Evolutionary conservation across 768 basidiomycete species (phyloP).

Genomic region (Calocera viscosa): DNA sequence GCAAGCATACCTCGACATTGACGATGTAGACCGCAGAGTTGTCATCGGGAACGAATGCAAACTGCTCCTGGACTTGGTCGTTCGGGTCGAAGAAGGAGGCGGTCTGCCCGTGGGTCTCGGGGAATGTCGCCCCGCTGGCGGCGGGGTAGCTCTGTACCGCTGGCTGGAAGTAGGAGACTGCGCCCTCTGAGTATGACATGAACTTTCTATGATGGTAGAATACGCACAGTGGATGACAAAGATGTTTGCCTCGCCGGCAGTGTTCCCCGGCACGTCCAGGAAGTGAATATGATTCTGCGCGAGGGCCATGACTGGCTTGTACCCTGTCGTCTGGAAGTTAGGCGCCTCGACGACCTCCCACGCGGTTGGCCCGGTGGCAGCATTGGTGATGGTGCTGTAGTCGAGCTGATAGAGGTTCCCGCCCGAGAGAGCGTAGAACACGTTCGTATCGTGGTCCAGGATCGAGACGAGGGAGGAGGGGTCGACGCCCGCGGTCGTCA

Average conservation of each 20-base stretch:
- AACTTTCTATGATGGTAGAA: background rate
- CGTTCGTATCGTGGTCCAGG: slow-evolving; percentile 89
- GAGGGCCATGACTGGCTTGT: slow-evolving; percentile 63
- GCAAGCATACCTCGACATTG: slow-evolving; percentile 44
- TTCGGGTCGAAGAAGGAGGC: slow-evolving; percentile 52
- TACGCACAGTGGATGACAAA: slow-evolving; percentile 78
- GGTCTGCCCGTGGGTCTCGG: slow-evolving; percentile 53
- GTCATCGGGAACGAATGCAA: slow-evolving; percentile 68
- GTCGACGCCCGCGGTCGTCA: slow-evolving; percentile 41
- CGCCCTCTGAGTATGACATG: background rate
- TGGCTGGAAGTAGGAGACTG: slow-evolving; percentile 73
- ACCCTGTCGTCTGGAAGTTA: slow-evolving; percentile 41
- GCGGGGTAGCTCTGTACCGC: slow-evolving; percentile 45
- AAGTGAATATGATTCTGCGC: slow-evolving; percentile 83
- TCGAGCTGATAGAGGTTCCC: slow-evolving; percentile 57
- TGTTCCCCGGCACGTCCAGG: slow-evolving; percentile 52
- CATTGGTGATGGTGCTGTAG: slow-evolving; percentile 45
- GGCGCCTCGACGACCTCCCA: slow-evolving; percentile 55
- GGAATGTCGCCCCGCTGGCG: slow-evolving; percentile 42
- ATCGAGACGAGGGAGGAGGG: slow-evolving; percentile 53
- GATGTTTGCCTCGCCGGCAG: slow-evolving; percentile 60
- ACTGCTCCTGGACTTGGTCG: slow-evolving; percentile 51
- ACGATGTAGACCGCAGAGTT: slow-evolving; percentile 59
- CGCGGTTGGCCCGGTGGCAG: slow-evolving; percentile 41
- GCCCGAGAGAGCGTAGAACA: slow-evolving; percentile 63